phyloP scores from a whole-genome alignment of 2,329 filamentous ascomycete species.

The Fusarium sp. region DNA sequence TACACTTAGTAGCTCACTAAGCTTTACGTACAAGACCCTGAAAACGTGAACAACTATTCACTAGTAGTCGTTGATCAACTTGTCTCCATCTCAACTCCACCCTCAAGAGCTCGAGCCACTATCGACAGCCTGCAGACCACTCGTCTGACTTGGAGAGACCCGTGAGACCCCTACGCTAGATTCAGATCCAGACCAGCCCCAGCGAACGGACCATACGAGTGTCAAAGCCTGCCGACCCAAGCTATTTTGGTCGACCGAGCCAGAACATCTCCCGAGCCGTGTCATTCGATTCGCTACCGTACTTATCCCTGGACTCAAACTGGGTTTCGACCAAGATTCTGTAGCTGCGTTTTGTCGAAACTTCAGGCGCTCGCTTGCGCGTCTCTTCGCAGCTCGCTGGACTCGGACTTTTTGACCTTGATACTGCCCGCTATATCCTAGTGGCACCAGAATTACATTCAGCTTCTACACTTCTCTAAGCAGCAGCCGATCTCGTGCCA shows the following conservation, averaged over 20 bases:
- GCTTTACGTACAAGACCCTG: slow-evolving; percentile 26
- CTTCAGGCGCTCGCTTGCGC: slow-evolving; percentile 31
- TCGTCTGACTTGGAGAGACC: slow-evolving; percentile 31
- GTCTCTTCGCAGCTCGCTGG: slow-evolving; percentile 13
- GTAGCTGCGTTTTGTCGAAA: slow-evolving; percentile 22
- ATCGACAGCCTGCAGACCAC: slow-evolving; percentile 25
- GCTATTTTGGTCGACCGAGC: slow-evolving; percentile 47
- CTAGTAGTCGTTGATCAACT: slow-evolving; percentile 35
- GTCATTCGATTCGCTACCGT: slow-evolving; percentile 43
- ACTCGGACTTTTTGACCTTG: slow-evolving; percentile 9
- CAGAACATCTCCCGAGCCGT: slow-evolving; percentile 32
- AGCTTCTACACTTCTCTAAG: slow-evolving; percentile 3
- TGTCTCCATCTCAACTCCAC: slow-evolving; percentile 33
- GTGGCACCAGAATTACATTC: slow-evolving; percentile 10
- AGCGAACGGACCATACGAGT: slow-evolving; percentile 44
- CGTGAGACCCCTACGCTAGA: slow-evolving; percentile 35
- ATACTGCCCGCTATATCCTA: slow-evolving; percentile 34
- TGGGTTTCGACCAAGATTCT: slow-evolving; percentile 16
- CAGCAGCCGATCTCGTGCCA: slow-evolving; percentile 10
- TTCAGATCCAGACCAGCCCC: slow-evolving; percentile 46
- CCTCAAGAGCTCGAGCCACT: slow-evolving; percentile 39
- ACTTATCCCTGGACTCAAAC: slow-evolving; percentile 4
- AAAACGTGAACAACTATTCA: slow-evolving; percentile 20
- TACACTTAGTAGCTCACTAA: slow-evolving; percentile 22
- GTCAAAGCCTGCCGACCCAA: slow-evolving; percentile 34